Evolutionary conservation across 495 filamentous ascomycete species (phyloP).

Genomic region (Penicillium goetzii): DNA sequence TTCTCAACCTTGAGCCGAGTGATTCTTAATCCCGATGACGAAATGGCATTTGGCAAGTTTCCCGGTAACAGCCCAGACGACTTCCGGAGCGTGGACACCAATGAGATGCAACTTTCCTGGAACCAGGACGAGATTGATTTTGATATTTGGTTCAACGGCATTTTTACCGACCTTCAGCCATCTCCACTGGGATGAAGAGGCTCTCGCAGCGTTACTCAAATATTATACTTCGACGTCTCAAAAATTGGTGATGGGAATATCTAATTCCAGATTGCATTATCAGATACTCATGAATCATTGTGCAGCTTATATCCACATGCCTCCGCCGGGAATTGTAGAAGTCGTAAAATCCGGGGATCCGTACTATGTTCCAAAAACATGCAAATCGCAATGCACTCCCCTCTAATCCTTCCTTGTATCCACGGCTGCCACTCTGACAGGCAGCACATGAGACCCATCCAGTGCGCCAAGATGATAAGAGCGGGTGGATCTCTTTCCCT

Average conservation of each 20-base stretch:
- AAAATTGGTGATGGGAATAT: not conserved
- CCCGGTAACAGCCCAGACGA: conserved; percentile 23
- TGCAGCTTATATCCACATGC: conserved; percentile 75
- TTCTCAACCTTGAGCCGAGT: conserved; percentile 32
- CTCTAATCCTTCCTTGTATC: conserved; percentile 40
- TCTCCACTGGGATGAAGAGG: conserved; percentile 10
- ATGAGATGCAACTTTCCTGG: conserved; percentile 31
- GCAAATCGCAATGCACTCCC: conserved; percentile 52
- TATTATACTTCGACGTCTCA: not conserved
- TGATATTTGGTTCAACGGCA: conserved; percentile 36
- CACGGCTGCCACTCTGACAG: conserved; percentile 42
- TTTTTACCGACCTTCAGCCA: conserved; percentile 30
- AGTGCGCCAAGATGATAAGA: conserved; percentile 48
- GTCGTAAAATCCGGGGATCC: conserved; percentile 26
- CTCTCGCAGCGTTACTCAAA: not conserved
- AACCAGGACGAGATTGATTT: conserved; percentile 36
- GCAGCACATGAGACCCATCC: conserved; percentile 47
- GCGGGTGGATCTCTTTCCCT: conserved; percentile 44
- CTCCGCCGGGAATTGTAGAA: conserved; percentile 61
- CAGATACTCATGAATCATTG: not conserved
- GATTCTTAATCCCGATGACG: conserved; percentile 22
- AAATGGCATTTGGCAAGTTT: conserved; percentile 25
- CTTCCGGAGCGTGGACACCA: conserved; percentile 22
- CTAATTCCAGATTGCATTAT: not conserved
- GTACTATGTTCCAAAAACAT: conserved; percentile 42